phyloP scores from a whole-genome alignment of 768 basidiomycete genomes.

The Phlebiopsis gigantea region DNA sequence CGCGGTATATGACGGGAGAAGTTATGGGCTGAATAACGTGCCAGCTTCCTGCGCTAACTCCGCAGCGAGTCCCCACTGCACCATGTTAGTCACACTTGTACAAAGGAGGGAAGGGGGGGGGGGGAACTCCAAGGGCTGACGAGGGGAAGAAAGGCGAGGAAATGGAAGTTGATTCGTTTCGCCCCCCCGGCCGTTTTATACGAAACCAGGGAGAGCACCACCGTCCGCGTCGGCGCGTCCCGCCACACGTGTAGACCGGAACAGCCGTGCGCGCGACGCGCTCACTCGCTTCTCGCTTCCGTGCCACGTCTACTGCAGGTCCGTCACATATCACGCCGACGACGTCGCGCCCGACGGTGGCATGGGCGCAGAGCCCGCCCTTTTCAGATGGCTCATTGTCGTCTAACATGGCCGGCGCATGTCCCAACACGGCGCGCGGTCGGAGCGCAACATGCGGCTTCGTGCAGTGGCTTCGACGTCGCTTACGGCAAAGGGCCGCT shows the following conservation, averaged over 20 bases:
- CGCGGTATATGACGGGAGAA: not conserved
- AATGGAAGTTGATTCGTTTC: not conserved
- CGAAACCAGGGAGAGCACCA: not conserved
- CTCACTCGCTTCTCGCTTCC: not conserved
- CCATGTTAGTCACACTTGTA: slow-evolving; percentile 28
- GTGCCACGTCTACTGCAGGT: not conserved
- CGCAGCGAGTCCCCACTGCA: slow-evolving; percentile 42
- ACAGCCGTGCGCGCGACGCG: not conserved
- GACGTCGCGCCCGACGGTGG: no score
- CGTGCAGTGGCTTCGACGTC: not conserved
- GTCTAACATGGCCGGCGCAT: not conserved
- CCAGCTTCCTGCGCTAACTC: slow-evolving; percentile 36
- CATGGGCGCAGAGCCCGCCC: not conserved
- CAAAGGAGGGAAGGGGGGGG: not conserved
- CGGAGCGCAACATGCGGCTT: not conserved
- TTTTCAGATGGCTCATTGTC: not conserved
- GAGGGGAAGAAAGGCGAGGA: not conserved
- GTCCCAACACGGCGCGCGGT: not conserved
- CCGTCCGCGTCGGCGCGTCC: no score
- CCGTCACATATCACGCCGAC: not conserved
- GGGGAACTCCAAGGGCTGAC: not conserved
- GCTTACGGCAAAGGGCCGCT: not conserved
- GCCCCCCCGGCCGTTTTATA: not conserved
- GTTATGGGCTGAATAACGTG: not conserved
- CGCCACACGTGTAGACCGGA: not conserved